Percentiles rank a stretch among this genome's conserved stretches.
These are phyloP conservation scores for Pseudocercospora musae DNA, from an alignment of 2,329 filamentous ascomycete species.

Conservation along the genomic window DNA sequence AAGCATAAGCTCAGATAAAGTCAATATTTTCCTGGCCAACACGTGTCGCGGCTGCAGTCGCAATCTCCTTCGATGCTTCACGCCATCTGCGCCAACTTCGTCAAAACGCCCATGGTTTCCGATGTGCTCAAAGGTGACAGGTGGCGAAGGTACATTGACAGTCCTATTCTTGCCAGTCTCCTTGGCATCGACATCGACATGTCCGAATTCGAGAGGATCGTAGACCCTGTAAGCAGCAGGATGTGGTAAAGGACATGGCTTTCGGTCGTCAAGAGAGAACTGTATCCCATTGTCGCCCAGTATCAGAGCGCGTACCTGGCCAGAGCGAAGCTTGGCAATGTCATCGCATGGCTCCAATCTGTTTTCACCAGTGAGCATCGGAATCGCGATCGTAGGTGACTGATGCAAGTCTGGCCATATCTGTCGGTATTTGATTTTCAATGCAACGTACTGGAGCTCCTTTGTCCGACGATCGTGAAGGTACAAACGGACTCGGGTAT, in stretches of 20 bases:
- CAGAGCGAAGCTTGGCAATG: conserved; percentile 25
- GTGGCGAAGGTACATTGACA: conserved; percentile 15
- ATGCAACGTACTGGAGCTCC: conserved; percentile 23
- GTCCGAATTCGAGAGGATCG: conserved; percentile 13
- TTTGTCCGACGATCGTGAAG: conserved; percentile 26
- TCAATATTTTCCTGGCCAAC: conserved; percentile 25
- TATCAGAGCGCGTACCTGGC: conserved; percentile 20
- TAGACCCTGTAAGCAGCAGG: conserved; percentile 25
- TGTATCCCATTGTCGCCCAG: conserved; percentile 25
- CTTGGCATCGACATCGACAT: conserved; percentile 3
- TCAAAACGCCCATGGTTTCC: conserved; percentile 26
- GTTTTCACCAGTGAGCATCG: conserved; percentile 21
- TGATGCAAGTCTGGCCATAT: conserved; percentile 25
- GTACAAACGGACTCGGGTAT: conserved; percentile 27
- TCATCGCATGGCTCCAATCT: conserved; percentile 22
- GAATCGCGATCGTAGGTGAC: conserved; percentile 23
- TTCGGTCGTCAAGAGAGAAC: conserved; percentile 23
- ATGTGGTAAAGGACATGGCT: conserved; percentile 23
- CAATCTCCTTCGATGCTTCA: conserved; percentile 31
- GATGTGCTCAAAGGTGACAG: conserved; percentile 17
- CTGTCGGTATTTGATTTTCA: conserved; percentile 28
- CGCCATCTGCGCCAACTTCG: conserved; percentile 24
- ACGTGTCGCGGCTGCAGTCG: conserved; percentile 26
- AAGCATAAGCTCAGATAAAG: conserved; percentile 30
- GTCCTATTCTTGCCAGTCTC: conserved; percentile 32